A percentile compares a stretch with the other conserved stretches of the same genome.
These are phyloP conservation scores for Alternaria consortialis DNA, from an alignment of 2,329 filamentous ascomycete species.

Conservation along the genomic window DNA sequence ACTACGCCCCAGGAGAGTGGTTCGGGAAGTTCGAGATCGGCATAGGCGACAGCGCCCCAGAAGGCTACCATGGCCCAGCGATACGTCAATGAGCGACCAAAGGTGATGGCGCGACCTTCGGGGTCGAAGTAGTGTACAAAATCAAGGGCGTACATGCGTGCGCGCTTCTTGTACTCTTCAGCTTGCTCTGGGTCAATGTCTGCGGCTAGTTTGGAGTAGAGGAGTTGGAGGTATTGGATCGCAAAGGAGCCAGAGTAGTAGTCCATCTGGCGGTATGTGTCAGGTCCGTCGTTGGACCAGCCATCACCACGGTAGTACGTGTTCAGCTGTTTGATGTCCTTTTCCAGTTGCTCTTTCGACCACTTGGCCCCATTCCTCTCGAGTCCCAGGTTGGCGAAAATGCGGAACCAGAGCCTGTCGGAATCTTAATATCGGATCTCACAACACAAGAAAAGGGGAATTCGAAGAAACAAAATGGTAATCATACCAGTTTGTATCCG, in stretches of 20 bases:
- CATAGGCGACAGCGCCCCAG: constrained; percentile 80
- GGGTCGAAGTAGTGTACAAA: constrained; percentile 80
- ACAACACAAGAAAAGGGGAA: not conserved
- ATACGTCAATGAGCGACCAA: constrained; percentile 80
- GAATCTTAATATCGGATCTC: constrained; percentile 21
- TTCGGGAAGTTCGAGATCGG: constrained; percentile 74
- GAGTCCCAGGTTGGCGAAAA: constrained; percentile 82
- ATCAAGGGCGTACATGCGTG: constrained; percentile 72
- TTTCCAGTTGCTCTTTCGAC: constrained; percentile 73
- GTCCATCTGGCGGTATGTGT: constrained; percentile 83
- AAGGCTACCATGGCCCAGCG: constrained; percentile 88
- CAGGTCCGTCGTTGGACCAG: constrained; percentile 84
- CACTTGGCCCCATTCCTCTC: constrained; percentile 78
- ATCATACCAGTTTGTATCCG: constrained; percentile 69
- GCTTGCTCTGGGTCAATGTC: constrained; percentile 71
- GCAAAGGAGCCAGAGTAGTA: constrained; percentile 86
- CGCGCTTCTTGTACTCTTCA: constrained; percentile 74
- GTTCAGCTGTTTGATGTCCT: constrained; percentile 79
- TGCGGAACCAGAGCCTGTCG: constrained; percentile 80
- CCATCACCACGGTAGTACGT: constrained; percentile 84
- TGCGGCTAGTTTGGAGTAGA: constrained; percentile 76
- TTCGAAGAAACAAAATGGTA: not conserved
- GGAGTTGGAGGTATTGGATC: constrained; percentile 80
- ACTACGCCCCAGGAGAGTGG: constrained; percentile 82
- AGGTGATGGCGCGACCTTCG: constrained; percentile 76